Base-by-base conservation (phyloP, 2,329 filamentous ascomycete species). In the Fusarium heterosporum region DNA sequence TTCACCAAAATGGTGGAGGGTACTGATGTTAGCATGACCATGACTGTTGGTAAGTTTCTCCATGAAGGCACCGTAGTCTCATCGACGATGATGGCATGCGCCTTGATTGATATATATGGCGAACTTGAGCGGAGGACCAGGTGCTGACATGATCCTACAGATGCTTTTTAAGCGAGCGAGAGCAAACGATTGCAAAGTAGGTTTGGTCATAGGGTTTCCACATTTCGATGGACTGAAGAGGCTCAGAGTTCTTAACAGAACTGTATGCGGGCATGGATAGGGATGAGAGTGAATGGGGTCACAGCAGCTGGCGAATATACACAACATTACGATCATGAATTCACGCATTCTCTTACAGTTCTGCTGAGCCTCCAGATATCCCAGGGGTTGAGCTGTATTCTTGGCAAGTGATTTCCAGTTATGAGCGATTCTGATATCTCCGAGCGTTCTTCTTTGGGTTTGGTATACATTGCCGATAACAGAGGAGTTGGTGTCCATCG, bases 1-100 rank as follows among this genome's bases (percentile, higher is more conserved):
- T 99, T 99, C 78, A 95, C 90, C 64, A 93, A 96, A 83, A 98
- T 99, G 95, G 96, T 99, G 50, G 95, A 97, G 86, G 97, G 91
- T 78, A 98, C 95, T 56, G 89, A 91, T 74, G 85, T 91, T 71
- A 90, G 87, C 82, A 89, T 90, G 85, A 90, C 87, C 81, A 90
- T 91, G 88, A 91, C 89, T 72, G 81, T 91, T 75, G 88, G 89
- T 89, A 75, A 79, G 84, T 84, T 56, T 8, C 16, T 17, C 16
- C 29, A 9, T 32, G n/a, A 13, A 9, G 26, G 6, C 28, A 11
- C 13, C 6, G 9, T 16, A 22, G 4, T 26, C 8, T 40, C 13
- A 8, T 8, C 6, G 9, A 16, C 12, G 10, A 25, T 12, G 17
- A 32, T 13, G 17, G 22, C 5, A 26, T 28, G 10, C 17, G 25